Evolutionary conservation across 116 monocot genomes (phyloP).

Genomic region (Zostera marina): DNA sequence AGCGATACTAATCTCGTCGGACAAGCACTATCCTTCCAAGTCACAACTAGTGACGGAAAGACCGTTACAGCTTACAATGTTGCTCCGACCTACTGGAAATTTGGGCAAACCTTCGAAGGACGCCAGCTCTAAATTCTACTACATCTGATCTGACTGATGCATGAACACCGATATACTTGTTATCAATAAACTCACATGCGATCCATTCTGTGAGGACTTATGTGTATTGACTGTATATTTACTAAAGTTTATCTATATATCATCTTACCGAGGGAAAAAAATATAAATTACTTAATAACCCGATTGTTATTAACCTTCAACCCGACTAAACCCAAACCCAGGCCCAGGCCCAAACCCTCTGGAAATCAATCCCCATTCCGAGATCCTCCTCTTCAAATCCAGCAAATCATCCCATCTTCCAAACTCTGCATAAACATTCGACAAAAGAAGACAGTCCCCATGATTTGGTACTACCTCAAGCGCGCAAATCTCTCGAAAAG

Average conservation of each 20-base stretch:
- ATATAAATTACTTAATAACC: no score
- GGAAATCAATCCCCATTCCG: not conserved
- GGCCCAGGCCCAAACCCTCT: constrained; percentile 4
- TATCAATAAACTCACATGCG: no score
- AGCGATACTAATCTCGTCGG: constrained; percentile 42
- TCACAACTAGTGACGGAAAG: constrained; percentile 45
- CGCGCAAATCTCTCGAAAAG: constrained; percentile 30
- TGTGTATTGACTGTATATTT: no score
- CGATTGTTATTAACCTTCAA: constrained; percentile 3
- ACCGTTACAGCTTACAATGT: constrained; percentile 28
- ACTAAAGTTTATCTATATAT: no score
- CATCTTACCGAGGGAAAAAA: no score
- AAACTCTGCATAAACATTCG: constrained; percentile 8
- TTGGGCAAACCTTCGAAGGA: constrained; percentile 49
- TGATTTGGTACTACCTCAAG: constrained; percentile 13
- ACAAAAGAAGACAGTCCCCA: constrained; percentile 12
- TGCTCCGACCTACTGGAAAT: constrained; percentile 35
- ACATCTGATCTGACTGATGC: no score
- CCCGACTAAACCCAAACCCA: constrained; percentile 7
- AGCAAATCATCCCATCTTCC: constrained; percentile 6
- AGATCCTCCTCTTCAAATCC: not conserved
- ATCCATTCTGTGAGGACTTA: no score
- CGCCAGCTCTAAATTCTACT: constrained; percentile 14
- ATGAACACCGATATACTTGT: no score
- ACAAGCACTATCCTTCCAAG: constrained; percentile 43